These are phyloP conservation scores for Hsuehochloa calcarea DNA, from an alignment of 176 grass and related monocot genomes.

Conservation along the genomic window DNA sequence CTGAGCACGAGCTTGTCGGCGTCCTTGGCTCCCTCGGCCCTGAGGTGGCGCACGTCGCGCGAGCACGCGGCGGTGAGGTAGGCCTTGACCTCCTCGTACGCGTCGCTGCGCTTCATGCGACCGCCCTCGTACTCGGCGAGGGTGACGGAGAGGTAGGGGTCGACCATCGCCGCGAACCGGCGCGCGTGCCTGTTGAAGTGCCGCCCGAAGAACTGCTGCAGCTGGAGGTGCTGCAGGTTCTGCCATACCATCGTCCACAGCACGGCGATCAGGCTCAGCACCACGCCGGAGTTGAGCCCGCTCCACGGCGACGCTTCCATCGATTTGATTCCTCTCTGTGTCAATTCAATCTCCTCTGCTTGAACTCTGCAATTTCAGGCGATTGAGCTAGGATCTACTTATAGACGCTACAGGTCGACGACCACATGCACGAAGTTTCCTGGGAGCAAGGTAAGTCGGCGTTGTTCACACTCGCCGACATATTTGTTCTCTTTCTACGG, in stretches of 20 bases:
- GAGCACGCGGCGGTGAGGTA: conserved; percentile 43
- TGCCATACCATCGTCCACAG: conserved; percentile 49
- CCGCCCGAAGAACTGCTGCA: conserved; percentile 30
- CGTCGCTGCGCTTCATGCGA: conserved; percentile 43
- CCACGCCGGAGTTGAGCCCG: conserved; percentile 45
- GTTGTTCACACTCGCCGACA: neutral
- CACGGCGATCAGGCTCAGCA: conserved; percentile 43
- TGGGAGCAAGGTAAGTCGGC: neutral
- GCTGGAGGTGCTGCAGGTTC: conserved; percentile 49
- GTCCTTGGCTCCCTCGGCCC: conserved; percentile 40
- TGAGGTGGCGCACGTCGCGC: conserved; percentile 31
- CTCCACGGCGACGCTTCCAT: neutral
- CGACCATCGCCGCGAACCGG: conserved; percentile 34
- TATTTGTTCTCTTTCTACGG: neutral
- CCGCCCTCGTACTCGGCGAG: conserved; percentile 51
- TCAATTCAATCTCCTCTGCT: neutral
- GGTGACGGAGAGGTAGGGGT: conserved; percentile 56
- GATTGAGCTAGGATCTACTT: neutral
- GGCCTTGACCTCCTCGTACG: conserved; percentile 48
- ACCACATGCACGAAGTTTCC: too few species aligned
- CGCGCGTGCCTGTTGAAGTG: conserved; percentile 34
- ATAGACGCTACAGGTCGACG: neutral
- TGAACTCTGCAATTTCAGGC: neutral
- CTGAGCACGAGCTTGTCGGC: conserved; percentile 43
- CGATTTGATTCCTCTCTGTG: too few species aligned